phyloP scores from a whole-genome alignment of 2,329 filamentous ascomycete species.

The Apiospora marii region DNA sequence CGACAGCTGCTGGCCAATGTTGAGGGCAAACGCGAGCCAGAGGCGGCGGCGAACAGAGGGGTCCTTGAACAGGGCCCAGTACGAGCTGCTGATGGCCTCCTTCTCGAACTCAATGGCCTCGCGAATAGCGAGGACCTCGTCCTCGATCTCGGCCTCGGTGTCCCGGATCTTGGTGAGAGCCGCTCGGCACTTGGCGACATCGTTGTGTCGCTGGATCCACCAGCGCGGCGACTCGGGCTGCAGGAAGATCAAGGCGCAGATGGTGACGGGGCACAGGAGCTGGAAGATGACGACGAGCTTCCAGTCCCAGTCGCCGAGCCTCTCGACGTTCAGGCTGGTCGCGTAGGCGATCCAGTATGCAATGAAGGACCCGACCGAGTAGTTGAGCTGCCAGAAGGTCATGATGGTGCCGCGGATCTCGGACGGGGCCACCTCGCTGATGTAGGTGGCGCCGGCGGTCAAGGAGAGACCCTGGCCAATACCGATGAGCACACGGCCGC shows the following conservation, averaged over 20 bases:
- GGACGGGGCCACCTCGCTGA: conserved; percentile 70
- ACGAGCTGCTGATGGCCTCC: conserved; percentile 69
- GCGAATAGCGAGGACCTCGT: conserved; percentile 69
- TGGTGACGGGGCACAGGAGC: conserved; percentile 69
- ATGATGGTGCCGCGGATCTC: conserved; percentile 73
- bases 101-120: conserved; percentile 77
- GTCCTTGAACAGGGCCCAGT: conserved; percentile 74
- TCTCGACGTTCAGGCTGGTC: conserved; percentile 60
- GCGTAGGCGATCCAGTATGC: conserved; percentile 73
- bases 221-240: conserved; percentile 75
- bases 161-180: conserved; percentile 68
- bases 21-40: conserved; percentile 70
- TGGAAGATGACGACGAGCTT: conserved; percentile 78
- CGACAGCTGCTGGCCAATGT: conserved; percentile 75
- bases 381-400: conserved; percentile 75
- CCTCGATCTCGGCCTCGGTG: conserved; percentile 70
- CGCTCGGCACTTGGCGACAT: conserved; percentile 65
- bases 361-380: conserved; percentile 70
- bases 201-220: conserved; percentile 68
- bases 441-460: conserved; percentile 74
- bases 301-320: conserved; percentile 76
- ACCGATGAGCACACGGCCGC: conserved; percentile 73
- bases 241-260: conserved; percentile 68
- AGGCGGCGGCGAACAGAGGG: conserved; percentile 72
- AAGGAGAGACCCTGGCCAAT: conserved; percentile 74